Conservation (phyloP, 441 rosid species). For the Bocquillonia castaneifolia region DNA sequence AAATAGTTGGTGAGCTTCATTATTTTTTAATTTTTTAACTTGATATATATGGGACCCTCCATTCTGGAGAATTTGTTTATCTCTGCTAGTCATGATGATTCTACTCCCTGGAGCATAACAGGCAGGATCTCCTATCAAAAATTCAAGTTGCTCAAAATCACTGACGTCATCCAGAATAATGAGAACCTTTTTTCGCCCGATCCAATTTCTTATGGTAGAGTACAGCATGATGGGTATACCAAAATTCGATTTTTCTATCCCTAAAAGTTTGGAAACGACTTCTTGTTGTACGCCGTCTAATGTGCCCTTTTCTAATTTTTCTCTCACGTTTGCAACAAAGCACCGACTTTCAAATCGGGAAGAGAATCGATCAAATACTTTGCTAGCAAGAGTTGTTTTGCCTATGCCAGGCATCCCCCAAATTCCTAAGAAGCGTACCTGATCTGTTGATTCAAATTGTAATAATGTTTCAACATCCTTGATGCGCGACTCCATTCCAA, state of each 20-base stretch:
- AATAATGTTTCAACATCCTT: conserved; percentile 1
- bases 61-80: conserved; percentile 7
- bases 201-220: background rate
- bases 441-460: background rate
- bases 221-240: background rate
- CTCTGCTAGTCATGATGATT: conserved; percentile 22
- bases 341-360: background rate
- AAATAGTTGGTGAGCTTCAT: conserved; percentile 11
- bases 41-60: background rate
- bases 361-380: background rate
- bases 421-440: conserved; percentile 3
- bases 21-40: background rate
- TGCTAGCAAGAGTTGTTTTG: conserved; percentile 4
- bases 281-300: background rate
- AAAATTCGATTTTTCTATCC: background rate
- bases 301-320: background rate
- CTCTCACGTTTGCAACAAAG: background rate
- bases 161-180: conserved; percentile 17
- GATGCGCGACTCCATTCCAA: conserved; percentile 11
- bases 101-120: conserved; percentile 17
- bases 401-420: conserved; percentile 19
- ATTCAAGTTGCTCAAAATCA: background rate
- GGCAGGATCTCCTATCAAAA: background rate
- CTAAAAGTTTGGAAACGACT: background rate
- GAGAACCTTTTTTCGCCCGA: conserved; percentile 16